Conservation (phyloP, 768 basidiomycete genomes). For the Thelephora aurantiotincta region DNA sequence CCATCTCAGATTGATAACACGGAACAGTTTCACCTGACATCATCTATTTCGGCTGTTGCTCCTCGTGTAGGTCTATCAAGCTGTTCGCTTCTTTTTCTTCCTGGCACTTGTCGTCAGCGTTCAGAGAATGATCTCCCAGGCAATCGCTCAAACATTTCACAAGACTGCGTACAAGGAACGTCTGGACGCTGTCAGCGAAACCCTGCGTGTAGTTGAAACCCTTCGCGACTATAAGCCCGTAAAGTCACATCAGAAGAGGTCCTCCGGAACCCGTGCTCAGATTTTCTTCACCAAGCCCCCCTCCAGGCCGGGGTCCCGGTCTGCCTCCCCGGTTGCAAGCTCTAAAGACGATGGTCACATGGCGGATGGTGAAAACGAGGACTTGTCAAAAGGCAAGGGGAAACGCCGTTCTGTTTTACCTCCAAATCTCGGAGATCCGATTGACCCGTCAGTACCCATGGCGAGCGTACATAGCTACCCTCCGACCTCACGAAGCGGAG, state of each 20-base stretch:
- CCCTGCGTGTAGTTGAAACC: conserved; percentile 48
- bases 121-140: conserved; percentile 58
- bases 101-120: conserved; percentile 45
- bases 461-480: conserved; percentile 25
- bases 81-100: conserved; percentile 66
- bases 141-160: conserved; percentile 66
- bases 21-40: not conserved
- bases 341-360: not conserved
- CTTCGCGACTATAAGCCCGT: conserved; percentile 36
- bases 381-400: not conserved
- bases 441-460: not conserved
- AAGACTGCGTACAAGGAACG: conserved; percentile 67
- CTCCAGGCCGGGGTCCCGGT: too few species aligned
- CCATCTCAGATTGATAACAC: not conserved
- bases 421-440: not conserved
- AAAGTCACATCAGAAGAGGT: not conserved
- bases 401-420: not conserved
- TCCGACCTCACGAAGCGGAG: conserved; percentile 13
- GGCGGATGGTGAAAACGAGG: not conserved
- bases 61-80: conserved; percentile 34
- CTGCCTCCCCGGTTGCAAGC: too few species aligned
- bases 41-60: conserved; percentile 1
- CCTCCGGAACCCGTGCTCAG: not conserved
- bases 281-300: not conserved
- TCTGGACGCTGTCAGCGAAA: conserved; percentile 36